Evolutionary conservation across 2,329 filamentous ascomycete genomes (phyloP).

Genomic region (Trichothecium roseum): DNA sequence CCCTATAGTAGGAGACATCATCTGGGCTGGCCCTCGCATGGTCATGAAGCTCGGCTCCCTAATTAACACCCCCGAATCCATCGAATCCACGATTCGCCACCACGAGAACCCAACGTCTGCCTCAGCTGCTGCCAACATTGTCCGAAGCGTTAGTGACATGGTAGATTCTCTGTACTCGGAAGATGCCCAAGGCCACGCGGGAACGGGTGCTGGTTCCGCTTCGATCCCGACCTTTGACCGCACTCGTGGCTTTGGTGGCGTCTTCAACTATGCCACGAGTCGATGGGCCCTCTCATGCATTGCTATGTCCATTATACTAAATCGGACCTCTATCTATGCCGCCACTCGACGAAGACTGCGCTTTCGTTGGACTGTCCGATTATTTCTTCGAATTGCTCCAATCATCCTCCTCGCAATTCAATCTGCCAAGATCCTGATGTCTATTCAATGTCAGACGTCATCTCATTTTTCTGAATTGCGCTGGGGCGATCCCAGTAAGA

Average conservation of each 20-base stretch:
- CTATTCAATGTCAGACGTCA: slow-evolving; percentile 86
- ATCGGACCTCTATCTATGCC: slow-evolving; percentile 88
- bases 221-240: slow-evolving; percentile 47
- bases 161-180: neutral
- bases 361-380: slow-evolving; percentile 61
- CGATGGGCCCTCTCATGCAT: slow-evolving; percentile 88
- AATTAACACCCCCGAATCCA: slow-evolving; percentile 45
- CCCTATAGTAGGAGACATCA: slow-evolving; percentile 57
- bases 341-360: slow-evolving; percentile 74
- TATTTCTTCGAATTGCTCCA: slow-evolving; percentile 60
- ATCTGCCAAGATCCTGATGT: slow-evolving; percentile 61
- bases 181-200: slow-evolving; percentile 2
- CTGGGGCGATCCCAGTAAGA: slow-evolving; percentile 57
- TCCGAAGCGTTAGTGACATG: slow-evolving; percentile 15
- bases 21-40: slow-evolving; percentile 60
- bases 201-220: slow-evolving; percentile 3
- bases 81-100: slow-evolving; percentile 33
- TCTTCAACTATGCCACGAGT: slow-evolving; percentile 85
- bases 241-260: slow-evolving; percentile 64
- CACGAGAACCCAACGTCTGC: slow-evolving; percentile 9
- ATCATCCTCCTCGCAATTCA: slow-evolving; percentile 62
- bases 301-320: slow-evolving; percentile 75
- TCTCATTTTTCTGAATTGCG: slow-evolving; percentile 58
- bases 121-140: slow-evolving; percentile 4
- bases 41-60: slow-evolving; percentile 59